Percentiles rank a stretch among this genome's conserved stretches.
These are phyloP conservation scores for Dicorynia guianensis DNA, from an alignment of 306 rosid genomes.

Conservation along the genomic window DNA sequence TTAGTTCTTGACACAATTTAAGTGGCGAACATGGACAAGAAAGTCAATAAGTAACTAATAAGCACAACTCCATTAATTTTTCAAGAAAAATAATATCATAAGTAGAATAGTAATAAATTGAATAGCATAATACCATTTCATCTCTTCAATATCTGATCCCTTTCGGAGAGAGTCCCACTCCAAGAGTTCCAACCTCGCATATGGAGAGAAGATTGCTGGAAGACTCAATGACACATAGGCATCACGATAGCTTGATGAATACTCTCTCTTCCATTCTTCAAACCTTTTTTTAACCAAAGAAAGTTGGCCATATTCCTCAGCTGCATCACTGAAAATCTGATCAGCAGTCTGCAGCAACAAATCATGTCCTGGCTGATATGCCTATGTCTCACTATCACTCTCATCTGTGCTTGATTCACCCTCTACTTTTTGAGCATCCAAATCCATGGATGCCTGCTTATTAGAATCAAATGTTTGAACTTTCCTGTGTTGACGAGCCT, in stretches of 20 bases:
- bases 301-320: slow-evolving; percentile 85
- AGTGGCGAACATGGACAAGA: slow-evolving; percentile 1
- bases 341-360: slow-evolving; percentile 82
- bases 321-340: slow-evolving; percentile 86
- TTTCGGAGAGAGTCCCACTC: slow-evolving; percentile 94
- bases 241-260: slow-evolving; percentile 72
- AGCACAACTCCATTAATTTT: background rate
- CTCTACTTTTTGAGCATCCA: slow-evolving; percentile 74
- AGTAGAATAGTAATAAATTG: slow-evolving; percentile 19
- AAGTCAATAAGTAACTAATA: slow-evolving; percentile 13
- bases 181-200: slow-evolving; percentile 91
- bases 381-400: slow-evolving; percentile 87
- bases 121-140: slow-evolving; percentile 77
- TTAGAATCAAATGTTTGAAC: slow-evolving; percentile 55
- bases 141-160: slow-evolving; percentile 78
- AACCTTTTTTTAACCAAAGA: slow-evolving; percentile 77
- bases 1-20: no score
- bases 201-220: slow-evolving; percentile 91
- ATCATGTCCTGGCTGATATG: slow-evolving; percentile 68
- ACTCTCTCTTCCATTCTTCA: slow-evolving; percentile 89
- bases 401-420: slow-evolving; percentile 98
- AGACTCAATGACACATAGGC: slow-evolving; percentile 91
- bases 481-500: slow-evolving; percentile 64
- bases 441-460: slow-evolving; percentile 62
- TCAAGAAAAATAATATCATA: slow-evolving; percentile 20